Conservation (phyloP, 2,329 filamentous ascomycete genomes). For the Pezicula rhizophila region DNA sequence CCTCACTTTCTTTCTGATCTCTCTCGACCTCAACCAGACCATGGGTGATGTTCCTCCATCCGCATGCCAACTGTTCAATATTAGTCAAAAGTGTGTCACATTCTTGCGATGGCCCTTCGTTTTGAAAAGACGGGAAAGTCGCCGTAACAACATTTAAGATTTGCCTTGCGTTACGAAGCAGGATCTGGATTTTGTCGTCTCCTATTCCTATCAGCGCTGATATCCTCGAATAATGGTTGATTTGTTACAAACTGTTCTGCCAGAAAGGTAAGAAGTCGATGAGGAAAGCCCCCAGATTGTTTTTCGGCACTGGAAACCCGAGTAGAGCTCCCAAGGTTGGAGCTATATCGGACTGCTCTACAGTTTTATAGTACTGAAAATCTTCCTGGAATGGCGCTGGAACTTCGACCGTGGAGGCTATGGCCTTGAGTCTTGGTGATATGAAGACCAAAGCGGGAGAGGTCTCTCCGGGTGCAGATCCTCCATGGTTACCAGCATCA, state of each 20-base stretch:
- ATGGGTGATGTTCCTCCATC: constrained; percentile 49
- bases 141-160: constrained; percentile 71
- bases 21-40: constrained; percentile 10
- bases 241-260: constrained; percentile 47
- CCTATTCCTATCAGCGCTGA: constrained; percentile 22
- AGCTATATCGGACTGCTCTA: constrained; percentile 94
- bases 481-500: constrained; percentile 93
- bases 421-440: constrained; percentile 68
- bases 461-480: constrained; percentile 88
- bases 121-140: constrained; percentile 55
- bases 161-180: constrained; percentile 75
- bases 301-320: constrained; percentile 81
- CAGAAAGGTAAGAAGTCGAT: constrained; percentile 73
- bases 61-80: constrained; percentile 59
- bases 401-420: constrained; percentile 37
- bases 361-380: constrained; percentile 74
- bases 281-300: constrained; percentile 85
- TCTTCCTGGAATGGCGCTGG: constrained; percentile 59
- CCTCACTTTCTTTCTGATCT: constrained; percentile 26
- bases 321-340: constrained; percentile 83
- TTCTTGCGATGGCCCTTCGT: constrained; percentile 17
- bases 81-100: constrained; percentile 16
- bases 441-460: constrained; percentile 89
- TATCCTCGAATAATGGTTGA: not conserved
- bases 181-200: constrained; percentile 57